Evolutionary conservation across 768 basidiomycete genomes (phyloP), one percentile per base, ranked within the genome.

Genomic region (Mycena floridula): DNA sequence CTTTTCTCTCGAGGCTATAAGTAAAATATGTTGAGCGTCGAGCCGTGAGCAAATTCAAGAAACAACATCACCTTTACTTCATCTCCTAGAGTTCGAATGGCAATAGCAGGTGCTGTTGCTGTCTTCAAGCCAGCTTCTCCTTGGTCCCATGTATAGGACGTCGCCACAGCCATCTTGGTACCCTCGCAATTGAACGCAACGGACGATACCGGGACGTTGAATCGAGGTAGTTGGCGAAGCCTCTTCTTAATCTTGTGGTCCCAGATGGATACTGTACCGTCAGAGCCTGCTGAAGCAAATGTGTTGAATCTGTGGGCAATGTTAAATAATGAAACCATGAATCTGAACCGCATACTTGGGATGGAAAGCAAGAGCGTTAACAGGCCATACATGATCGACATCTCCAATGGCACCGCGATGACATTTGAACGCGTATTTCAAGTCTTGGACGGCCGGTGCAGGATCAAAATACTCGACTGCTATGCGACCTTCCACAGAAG

Each of bases 391-490:
- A 52, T 93, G 89, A 61, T 99, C 96, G 12, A 87, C 85, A 27
- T 89, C 91, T 27, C 89, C 84, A 48, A 92, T 82, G 15, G 32
- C 18, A 18, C 15, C 18, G 4, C 95, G 77, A 57, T 99, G 95
- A 51, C 94, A 96, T 60, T 96, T 93, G 78, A 97, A 99, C 2
- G 96, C 96, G 61, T 94, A 96, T 67, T 93, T 82, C 63, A 73
- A 76, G 21, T 85, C 82, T 61, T 98, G 95, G 0, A 74, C 72
- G 21, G 79, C 77, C 0, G 82, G 73, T 3, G 77, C 78, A 2
- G 89, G 81, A 51, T 97, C 90, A 53, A 96, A 94, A 62, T 95
- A 99, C 62, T 99, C 96, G 24, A 98, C 93, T 0, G 94, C 92
- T 46, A 98, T 96, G 20, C 96, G 77, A 1, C 96, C 96, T 56